These are phyloP conservation scores for Fusarium papillatum DNA, from an alignment of 2,329 filamentous ascomycete species.

Conservation along the genomic window DNA sequence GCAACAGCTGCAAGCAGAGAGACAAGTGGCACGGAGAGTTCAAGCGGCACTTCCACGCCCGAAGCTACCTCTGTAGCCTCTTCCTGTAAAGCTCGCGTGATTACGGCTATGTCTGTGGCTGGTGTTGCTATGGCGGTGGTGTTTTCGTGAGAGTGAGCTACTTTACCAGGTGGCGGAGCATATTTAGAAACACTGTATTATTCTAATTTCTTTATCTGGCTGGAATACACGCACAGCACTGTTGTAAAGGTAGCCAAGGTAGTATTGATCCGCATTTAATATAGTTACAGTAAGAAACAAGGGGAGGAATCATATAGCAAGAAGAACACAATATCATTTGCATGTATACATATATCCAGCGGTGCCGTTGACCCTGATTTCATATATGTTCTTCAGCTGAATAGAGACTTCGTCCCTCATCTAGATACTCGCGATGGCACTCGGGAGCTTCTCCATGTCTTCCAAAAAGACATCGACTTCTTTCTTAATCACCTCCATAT, in stretches of 20 bases:
- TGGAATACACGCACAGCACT: too few species aligned
- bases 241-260: background rate
- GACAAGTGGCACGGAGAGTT: background rate
- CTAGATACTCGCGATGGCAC: slow-evolving; percentile 13
- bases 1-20: background rate
- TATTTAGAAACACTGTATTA: background rate
- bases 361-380: background rate
- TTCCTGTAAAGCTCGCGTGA: background rate
- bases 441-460: slow-evolving; percentile 29
- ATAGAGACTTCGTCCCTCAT: too few species aligned
- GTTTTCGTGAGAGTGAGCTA: background rate
- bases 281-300: background rate
- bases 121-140: background rate
- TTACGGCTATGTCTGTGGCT: slow-evolving; percentile 6
- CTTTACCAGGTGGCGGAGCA: background rate
- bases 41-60: background rate
- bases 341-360: background rate
- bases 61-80: slow-evolving; percentile 3
- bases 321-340: background rate
- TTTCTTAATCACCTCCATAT: slow-evolving; percentile 24
- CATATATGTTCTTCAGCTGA: background rate
- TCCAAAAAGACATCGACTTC: slow-evolving; percentile 35
- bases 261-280: background rate
- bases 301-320: background rate
- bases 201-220: background rate